Conservation (phyloP, 805 yeast species). For the Metschnikowia cerradonensis region DNA sequence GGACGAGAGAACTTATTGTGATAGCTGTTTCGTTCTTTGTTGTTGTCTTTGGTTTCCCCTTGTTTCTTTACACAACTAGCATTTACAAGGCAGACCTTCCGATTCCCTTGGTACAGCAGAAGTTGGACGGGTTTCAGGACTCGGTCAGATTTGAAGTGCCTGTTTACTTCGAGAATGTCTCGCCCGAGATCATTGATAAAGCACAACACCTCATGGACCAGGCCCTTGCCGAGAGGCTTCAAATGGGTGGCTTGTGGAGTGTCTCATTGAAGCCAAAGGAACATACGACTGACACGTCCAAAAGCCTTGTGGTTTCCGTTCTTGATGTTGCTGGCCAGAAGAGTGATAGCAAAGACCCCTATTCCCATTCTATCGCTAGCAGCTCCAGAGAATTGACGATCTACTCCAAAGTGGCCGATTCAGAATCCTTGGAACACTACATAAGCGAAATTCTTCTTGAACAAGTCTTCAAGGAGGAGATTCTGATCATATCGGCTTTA, state of each 20-base stretch:
- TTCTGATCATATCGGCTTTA: conserved; percentile 24
- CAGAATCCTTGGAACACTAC: conserved; percentile 32
- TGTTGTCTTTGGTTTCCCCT: conserved; percentile 48
- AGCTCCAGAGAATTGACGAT: conserved; percentile 31
- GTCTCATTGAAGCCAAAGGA: conserved; percentile 20
- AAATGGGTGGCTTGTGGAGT: conserved; percentile 23
- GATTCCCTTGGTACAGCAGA: conserved; percentile 33
- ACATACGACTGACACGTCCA: conserved; percentile 8
- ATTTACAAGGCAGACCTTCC: conserved; percentile 63
- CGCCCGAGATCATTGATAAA: conserved; percentile 27
- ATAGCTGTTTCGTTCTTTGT: conserved; percentile 17
- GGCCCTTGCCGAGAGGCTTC: conserved; percentile 16
- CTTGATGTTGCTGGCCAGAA: conserved; percentile 25
- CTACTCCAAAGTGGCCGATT: conserved; percentile 19
- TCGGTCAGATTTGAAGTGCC: conserved; percentile 37
- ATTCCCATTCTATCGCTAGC: conserved; percentile 32
- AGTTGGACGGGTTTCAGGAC: conserved; percentile 20
- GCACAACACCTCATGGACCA: conserved; percentile 37
- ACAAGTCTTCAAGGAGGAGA: conserved; percentile 38
- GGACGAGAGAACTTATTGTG: conserved; percentile 10
- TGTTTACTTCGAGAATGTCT: conserved; percentile 36
- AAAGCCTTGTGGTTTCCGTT: conserved; percentile 30
- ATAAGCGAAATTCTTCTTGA: conserved; percentile 35
- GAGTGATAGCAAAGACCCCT: conserved; percentile 2
- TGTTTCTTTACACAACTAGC: conserved; percentile 58